Conservation (phyloP, 2,329 filamentous ascomycete genomes). For the Aspergillus awamori region DNA sequence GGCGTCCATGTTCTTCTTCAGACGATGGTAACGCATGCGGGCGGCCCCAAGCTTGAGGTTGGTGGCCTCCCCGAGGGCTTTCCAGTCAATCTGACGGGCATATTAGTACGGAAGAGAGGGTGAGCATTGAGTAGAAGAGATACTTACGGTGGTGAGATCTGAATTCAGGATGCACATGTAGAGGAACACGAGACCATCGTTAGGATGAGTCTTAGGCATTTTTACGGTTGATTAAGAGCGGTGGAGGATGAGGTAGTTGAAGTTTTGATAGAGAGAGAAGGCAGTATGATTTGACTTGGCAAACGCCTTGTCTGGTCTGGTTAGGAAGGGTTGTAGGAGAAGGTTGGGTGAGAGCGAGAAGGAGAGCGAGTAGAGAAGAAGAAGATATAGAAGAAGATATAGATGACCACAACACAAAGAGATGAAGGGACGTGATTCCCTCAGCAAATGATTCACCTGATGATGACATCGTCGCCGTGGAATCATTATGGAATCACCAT, state of each 20-base stretch:
- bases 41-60: constrained; percentile 20
- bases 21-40: constrained; percentile 19
- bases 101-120: background rate
- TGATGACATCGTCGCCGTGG: background rate
- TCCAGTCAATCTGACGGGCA: constrained; percentile 42
- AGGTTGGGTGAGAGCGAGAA: background rate
- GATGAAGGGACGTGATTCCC: background rate
- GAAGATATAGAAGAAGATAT: background rate
- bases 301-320: background rate
- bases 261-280: no score
- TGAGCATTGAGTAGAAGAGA: background rate
- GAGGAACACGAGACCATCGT: constrained; percentile 47
- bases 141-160: constrained; percentile 41
- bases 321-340: background rate
- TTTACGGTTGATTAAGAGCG: background rate
- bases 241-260: background rate
- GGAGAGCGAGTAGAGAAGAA: background rate
- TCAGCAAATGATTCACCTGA: background rate
- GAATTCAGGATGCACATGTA: constrained; percentile 47
- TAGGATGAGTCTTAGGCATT: constrained; percentile 42
- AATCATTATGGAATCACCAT: background rate
- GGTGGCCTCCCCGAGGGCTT: constrained; percentile 21
- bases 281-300: no score
- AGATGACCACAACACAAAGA: background rate
- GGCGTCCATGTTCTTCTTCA: constrained; percentile 20